Base-by-base conservation (phyloP, 768 basidiomycete species). In the Phylloporus sp. region DNA sequence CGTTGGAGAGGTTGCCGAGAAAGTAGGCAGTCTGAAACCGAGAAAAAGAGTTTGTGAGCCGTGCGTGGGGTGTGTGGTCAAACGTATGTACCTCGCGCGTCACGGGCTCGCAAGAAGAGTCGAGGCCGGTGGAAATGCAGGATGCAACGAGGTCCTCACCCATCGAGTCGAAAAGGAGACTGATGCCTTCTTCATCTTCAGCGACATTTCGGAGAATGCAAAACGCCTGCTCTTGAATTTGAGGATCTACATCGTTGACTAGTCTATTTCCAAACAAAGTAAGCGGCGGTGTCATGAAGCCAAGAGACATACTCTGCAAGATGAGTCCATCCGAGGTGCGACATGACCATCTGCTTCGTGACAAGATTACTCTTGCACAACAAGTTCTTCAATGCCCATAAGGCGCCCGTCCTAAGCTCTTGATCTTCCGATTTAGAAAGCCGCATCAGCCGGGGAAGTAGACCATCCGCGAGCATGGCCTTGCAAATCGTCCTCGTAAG, bases 321-420 rank as follows among this genome's bases (percentile, higher is more conserved):
- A 13, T 72, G 67, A 0, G 59, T 57, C 87, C 90, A 93, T 2
- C 80, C 81, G 3, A 96, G 58, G 35, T 72, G 68, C n/a, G 67
- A 65, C 78, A 90, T 86, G 13, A 92, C 77, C 47, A 73, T 68
- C 33, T 68, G 68, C 65, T 90, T 92, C 41, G 78, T 77, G 34
- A 74, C 71, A n/a, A 71, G 66, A 3, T 66, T 68, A 27, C 81
- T 79, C 57, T 82, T 84, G 61, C 77, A 77, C 3, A 90, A 61
- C n/a, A 90, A 60, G 57, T 94, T 96, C 63, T 90, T 91, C 28
- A 93, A 65, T 0, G 85, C 86, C 91, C 92, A 94, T n/a, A 94
- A 59, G 0, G 85, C 80, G 51, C 81, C 90, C 23, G 85, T 61
- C 7, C 79, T 71, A 7, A 92, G 69, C 0, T 74, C 72, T 9